Evolutionary conservation across 441 rosid species (phyloP).

Genomic region (Populus trichocarpa): DNA sequence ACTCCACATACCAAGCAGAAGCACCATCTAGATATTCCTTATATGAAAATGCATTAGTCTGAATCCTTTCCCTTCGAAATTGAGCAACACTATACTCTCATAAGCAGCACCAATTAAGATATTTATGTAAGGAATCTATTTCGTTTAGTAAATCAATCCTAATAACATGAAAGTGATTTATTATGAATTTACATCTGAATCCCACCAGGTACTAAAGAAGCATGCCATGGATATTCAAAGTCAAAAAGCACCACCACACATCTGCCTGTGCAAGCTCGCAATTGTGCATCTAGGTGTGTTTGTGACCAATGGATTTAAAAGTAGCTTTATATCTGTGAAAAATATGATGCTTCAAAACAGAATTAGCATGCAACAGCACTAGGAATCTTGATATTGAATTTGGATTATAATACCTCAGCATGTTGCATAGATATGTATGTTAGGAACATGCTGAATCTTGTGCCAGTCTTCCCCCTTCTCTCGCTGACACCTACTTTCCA

Average conservation of each 20-base stretch:
- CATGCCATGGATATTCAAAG: not conserved
- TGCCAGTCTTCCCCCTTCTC: conserved; percentile 30
- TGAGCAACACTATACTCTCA: not conserved
- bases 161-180: not conserved
- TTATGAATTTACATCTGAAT: not conserved
- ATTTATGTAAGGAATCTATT: not conserved
- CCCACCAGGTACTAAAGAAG: not conserved
- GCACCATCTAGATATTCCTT: not conserved
- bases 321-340: not conserved
- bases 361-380: not conserved
- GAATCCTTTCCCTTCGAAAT: not conserved
- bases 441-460: conserved; percentile 27
- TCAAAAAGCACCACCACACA: not conserved
- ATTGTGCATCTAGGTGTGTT: not conserved
- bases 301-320: not conserved
- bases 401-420: not conserved
- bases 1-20: not conserved
- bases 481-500: conserved; percentile 17
- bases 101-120: not conserved
- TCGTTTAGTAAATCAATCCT: not conserved
- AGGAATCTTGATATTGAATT: not conserved
- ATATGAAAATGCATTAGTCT: not conserved
- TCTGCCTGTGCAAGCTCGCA: not conserved
- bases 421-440: conserved; percentile 17
- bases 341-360: not conserved